These are phyloP conservation scores for Russula sp. DNA, from an alignment of 768 basidiomycete genomes.

Conservation along the genomic window DNA sequence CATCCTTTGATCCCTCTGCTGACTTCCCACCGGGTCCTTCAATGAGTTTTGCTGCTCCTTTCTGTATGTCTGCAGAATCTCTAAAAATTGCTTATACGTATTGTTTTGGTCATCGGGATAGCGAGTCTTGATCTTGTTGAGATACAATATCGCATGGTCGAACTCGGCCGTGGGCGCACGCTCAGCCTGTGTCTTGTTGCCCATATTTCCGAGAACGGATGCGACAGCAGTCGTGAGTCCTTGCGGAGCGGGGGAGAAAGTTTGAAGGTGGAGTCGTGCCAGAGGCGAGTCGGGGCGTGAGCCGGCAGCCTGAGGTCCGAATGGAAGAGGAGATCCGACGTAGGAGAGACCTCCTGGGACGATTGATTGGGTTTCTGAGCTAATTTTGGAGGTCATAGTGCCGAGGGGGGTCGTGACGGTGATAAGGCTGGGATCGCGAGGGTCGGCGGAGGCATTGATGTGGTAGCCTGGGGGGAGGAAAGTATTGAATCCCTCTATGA, in stretches of 20 bases:
- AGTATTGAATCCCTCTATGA: conserved; percentile 98
- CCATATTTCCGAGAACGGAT: conserved; percentile 21
- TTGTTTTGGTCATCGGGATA: conserved; percentile 86
- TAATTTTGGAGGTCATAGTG: conserved; percentile 59
- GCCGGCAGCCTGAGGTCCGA: conserved; percentile 31
- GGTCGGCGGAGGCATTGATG: conserved; percentile 76
- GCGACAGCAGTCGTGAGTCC: conserved; percentile 16
- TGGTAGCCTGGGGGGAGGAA: conserved; percentile 93
- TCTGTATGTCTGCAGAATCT: conserved; percentile 82
- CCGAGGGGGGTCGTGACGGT: conserved; percentile 77
- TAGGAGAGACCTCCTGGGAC: conserved; percentile 28
- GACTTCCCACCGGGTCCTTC: conserved; percentile 29
- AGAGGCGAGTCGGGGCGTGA: conserved; percentile 33
- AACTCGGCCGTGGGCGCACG: conserved; percentile 62
- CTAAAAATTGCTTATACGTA: conserved; percentile 76
- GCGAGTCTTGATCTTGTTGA: conserved; percentile 96
- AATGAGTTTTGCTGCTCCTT: conserved; percentile 51
- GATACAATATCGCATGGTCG: conserved; percentile 91
- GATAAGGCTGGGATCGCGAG: conserved; percentile 61
- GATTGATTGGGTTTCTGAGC: conserved; percentile 30
- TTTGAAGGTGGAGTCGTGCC: conserved; percentile 27
- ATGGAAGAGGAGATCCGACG: conserved; percentile 21
- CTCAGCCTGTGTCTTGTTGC: conserved; percentile 41
- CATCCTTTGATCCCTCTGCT: conserved; percentile 43
- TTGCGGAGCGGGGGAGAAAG: conserved; percentile 36